A percentile compares a stretch with the other conserved stretches of the same genome.
phyloP scores from a whole-genome alignment of 108 stramenopile species.

The Skeletonema costatum region DNA sequence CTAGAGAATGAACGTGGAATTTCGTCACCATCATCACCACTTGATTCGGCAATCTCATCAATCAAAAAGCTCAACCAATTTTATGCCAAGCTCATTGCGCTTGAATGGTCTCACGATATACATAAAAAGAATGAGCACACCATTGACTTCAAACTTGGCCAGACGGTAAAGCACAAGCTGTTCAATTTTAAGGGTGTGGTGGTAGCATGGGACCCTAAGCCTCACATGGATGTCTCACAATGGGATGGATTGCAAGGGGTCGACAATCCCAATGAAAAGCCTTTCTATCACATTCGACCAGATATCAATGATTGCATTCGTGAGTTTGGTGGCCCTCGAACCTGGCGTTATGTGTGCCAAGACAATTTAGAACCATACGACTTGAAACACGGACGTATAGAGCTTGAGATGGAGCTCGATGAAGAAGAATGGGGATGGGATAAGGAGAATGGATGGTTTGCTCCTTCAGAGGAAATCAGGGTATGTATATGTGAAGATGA shows the following conservation, averaged over 20 bases:
- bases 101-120: constrained; percentile 51
- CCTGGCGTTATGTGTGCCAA: constrained; percentile 77
- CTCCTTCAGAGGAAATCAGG: constrained; percentile 45
- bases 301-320: constrained; percentile 68
- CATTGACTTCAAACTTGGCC: constrained; percentile 65
- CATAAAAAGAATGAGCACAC: constrained; percentile 36
- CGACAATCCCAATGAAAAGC: constrained; percentile 65
- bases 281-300: constrained; percentile 80
- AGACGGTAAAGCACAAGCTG: constrained; percentile 69
- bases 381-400: constrained; percentile 31
- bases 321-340: constrained; percentile 70
- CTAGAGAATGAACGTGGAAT: constrained; percentile 6
- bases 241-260: constrained; percentile 83
- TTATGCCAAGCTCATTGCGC: constrained; percentile 55
- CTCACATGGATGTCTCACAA: constrained; percentile 62
- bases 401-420: constrained; percentile 62
- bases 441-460: constrained; percentile 35
- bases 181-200: constrained; percentile 84
- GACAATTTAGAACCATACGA: constrained; percentile 72
- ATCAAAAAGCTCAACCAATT: constrained; percentile 47
- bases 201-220: constrained; percentile 72
- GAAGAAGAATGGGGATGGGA: constrained; percentile 58
- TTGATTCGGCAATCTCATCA: constrained; percentile 29
- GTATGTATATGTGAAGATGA: constrained; percentile 12
- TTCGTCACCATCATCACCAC: constrained; percentile 2